A percentile compares a stretch with the other conserved stretches of the same genome.
Evolutionary conservation across 768 basidiomycete species (phyloP).

Genomic region (Grammothele lineata): DNA sequence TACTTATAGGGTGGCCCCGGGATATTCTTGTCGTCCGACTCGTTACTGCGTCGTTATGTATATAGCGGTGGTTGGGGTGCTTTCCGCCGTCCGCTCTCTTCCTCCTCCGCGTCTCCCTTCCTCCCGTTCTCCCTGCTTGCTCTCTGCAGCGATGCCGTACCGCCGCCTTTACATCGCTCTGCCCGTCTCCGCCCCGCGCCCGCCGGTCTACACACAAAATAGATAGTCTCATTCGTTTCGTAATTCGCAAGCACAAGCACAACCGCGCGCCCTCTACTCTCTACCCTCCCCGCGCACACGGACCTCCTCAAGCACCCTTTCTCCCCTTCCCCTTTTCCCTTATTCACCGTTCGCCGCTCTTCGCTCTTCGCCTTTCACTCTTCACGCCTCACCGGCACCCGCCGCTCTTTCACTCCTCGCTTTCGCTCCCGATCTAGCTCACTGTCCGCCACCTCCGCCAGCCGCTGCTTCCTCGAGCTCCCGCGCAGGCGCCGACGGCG

Average conservation of each 20-base stretch:
- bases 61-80: conserved; percentile 8
- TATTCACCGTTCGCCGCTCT: too few species aligned
- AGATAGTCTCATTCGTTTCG: not conserved
- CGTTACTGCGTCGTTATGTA: conserved; percentile 20
- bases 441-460: conserved; percentile 12
- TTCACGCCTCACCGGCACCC: not conserved
- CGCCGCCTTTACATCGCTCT: not conserved
- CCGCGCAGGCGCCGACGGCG: too few species aligned
- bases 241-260: not conserved
- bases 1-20: not conserved
- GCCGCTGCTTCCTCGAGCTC: too few species aligned
- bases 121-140: not conserved
- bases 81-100: not conserved
- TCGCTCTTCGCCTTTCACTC: not conserved
- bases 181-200: not conserved
- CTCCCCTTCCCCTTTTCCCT: too few species aligned
- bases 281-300: too few species aligned
- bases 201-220: conserved; percentile 3
- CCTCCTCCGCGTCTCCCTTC: not conserved
- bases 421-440: too few species aligned
- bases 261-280: not conserved
- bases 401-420: too few species aligned
- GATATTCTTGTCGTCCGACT: conserved; percentile 21
- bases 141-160: not conserved
- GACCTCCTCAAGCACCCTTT: too few species aligned